Percentiles rank a stretch among this genome's conserved stretches.
phyloP scores from a whole-genome alignment of 192 early-diverging fungal genomes.

The Kickxella alabastrina region DNA sequence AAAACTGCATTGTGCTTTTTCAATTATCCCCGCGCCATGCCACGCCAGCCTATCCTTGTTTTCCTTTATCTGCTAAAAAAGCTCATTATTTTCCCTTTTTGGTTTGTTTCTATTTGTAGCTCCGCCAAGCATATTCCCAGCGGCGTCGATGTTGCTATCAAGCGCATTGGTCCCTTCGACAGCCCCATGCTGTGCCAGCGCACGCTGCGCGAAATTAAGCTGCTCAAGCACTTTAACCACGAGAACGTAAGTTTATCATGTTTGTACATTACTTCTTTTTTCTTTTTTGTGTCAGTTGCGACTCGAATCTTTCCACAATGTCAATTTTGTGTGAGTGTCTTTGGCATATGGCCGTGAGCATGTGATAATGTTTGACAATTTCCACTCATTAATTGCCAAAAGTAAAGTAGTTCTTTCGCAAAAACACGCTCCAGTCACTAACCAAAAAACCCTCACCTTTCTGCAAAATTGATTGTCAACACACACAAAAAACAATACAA shows the following conservation, averaged over 20 bases:
- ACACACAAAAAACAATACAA: too few relatives aligned
- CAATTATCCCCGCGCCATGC: too few relatives aligned
- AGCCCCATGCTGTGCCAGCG: slow-evolving; percentile 80
- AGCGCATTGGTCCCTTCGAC: slow-evolving; percentile 83
- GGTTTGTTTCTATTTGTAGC: slow-evolving; percentile 29
- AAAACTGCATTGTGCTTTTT: too few relatives aligned
- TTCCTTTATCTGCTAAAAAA: neutral
- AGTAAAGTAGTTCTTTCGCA: too few relatives aligned
- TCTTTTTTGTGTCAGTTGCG: neutral
- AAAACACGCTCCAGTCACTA: neutral
- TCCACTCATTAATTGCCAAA: too few relatives aligned
- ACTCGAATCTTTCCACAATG: neutral
- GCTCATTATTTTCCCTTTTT: neutral
- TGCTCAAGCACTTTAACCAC: slow-evolving; percentile 80
- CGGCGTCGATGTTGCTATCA: slow-evolving; percentile 84
- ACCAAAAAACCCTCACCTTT: neutral
- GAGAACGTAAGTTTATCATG: slow-evolving; percentile 60
- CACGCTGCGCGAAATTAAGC: slow-evolving; percentile 79
- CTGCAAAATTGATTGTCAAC: neutral
- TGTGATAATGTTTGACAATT: too few relatives aligned
- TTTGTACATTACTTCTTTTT: neutral
- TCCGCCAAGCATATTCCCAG: slow-evolving; percentile 80
- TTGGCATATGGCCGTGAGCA: too few relatives aligned
- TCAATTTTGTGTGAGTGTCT: too few relatives aligned
- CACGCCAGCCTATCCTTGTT: too few relatives aligned